Conservation (phyloP, 148 eudicot species). For the Nepenthes gracilis region DNA sequence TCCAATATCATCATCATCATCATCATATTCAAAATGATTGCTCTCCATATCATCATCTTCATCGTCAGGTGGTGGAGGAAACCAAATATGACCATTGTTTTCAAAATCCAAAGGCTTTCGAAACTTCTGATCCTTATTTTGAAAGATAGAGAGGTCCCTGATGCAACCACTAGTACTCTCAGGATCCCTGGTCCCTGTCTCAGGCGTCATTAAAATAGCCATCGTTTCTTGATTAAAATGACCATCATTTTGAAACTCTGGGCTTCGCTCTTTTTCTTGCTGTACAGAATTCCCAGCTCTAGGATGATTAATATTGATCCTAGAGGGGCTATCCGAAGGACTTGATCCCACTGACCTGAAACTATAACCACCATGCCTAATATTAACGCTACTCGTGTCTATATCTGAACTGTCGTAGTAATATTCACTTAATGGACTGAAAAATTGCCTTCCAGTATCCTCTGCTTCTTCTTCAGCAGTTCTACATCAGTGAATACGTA, state of each 20-base stretch:
- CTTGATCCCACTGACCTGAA: conserved; percentile 65
- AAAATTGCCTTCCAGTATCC: conserved; percentile 42
- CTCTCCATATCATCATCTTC: conserved; percentile 40
- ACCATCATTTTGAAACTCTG: conserved; percentile 26
- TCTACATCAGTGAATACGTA: conserved; percentile 28
- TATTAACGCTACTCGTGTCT: conserved; percentile 68
- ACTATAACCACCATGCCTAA: conserved; percentile 53
- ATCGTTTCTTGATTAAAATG: conserved; percentile 25
- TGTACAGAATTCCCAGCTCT: conserved; percentile 57
- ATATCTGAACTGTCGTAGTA: conserved; percentile 52
- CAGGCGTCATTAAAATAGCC: conserved; percentile 28
- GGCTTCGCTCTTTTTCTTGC: conserved; percentile 41
- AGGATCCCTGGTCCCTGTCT: conserved; percentile 24
- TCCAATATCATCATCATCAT: conserved; percentile 64
- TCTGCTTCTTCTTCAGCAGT: conserved; percentile 79
- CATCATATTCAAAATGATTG: conserved; percentile 33
- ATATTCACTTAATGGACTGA: conserved; percentile 48
- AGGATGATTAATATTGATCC: conserved; percentile 60
- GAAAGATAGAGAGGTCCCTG: conserved; percentile 24
- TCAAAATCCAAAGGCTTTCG: conserved; percentile 65
- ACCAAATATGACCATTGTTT: conserved; percentile 65
- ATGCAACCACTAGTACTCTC: conserved; percentile 5
- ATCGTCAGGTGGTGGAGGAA: conserved; percentile 82
- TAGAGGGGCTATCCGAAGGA: conserved; percentile 86
- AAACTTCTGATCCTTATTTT: conserved; percentile 22